Evolutionary conservation across 2,329 filamentous ascomycete genomes (phyloP), one percentile per base, ranked within the genome.

Genomic region (Fusarium concolor): DNA sequence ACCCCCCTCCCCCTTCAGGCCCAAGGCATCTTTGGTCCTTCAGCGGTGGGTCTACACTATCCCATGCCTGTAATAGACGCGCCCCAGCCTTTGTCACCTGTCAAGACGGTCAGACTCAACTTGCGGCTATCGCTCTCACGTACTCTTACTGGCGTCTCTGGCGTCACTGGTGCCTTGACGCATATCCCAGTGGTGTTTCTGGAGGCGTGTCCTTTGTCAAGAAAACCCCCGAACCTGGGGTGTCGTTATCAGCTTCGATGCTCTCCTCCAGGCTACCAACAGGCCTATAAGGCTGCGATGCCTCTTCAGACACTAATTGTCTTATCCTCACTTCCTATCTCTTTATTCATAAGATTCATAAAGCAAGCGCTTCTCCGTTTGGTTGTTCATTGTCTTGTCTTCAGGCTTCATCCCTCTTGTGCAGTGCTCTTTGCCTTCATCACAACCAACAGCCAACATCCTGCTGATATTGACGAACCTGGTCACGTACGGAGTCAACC

Each of bases 261-360:
- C 50, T 57, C 54, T 62, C 56, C 62, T 76, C 74, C 70, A 77
- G 76, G 74, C 75, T 75, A 64, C 75, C 72, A 73, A 68, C 71
- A 68, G 65, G 68, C 57, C 68, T 87, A 87, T 86, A 87, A 87
- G 84, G 84, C 81, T 84, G 75, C 81, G 80, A 85, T 85, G 78
- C 76, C 83, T 82, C 81, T 65, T 73, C 71, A 51, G 76, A 76
- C 62, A 56, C 52, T 65, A 70, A 68, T 68, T 69, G 62, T 75
- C 66, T 71, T 75, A 72, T 71, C 53, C 69, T 71, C 62, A 60
- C 55, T 60, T 67, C 58, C 56, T 69, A 43, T 70, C 56, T 62
- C 45, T 71, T 62, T 58, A 60, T 71, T 68, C 67, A 54, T 18
- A 50, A 29, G 44, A 56, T 57, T 62, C 49, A 68, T 57, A 52